phyloP scores from a whole-genome alignment of 176 grass and related monocot genomes.

The Musa beccarii region DNA sequence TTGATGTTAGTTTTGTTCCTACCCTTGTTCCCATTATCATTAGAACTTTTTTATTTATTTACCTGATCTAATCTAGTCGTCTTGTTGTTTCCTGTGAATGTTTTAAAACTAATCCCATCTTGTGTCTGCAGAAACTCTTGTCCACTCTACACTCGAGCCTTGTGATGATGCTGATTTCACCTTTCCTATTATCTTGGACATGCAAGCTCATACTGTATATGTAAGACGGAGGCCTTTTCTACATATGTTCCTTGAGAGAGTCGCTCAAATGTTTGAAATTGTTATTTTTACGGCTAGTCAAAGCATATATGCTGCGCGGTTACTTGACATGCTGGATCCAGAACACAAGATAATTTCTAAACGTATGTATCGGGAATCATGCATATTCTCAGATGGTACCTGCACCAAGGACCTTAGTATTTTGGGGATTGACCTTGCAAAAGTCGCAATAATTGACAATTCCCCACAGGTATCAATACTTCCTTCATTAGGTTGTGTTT shows the following conservation, averaged over 20 bases:
- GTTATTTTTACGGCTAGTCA: constrained; percentile 96
- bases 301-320: constrained; percentile 74
- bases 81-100: not conserved
- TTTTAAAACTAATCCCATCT: constrained; percentile 15
- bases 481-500: not conserved
- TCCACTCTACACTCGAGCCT: constrained; percentile 75
- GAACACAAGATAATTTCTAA: constrained; percentile 63
- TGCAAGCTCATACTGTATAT: constrained; percentile 78
- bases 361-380: constrained; percentile 79
- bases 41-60: not conserved
- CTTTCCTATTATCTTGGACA: constrained; percentile 74
- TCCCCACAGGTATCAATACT: constrained; percentile 61
- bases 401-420: constrained; percentile 90
- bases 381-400: constrained; percentile 81
- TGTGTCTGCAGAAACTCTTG: constrained; percentile 87
- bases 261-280: constrained; percentile 82
- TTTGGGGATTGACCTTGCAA: constrained; percentile 71
- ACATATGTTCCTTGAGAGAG: constrained; percentile 77
- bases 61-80: not conserved
- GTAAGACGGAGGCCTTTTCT: constrained; percentile 82
- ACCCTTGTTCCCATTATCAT: not conserved
- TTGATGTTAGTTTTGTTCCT: not conserved
- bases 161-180: constrained; percentile 63
- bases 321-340: constrained; percentile 88
- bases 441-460: constrained; percentile 90